Evolutionary conservation across 1,139 yeast genomes (phyloP), one percentile per base, ranked within the genome.

Genomic region (Pichia norvegensis): DNA sequence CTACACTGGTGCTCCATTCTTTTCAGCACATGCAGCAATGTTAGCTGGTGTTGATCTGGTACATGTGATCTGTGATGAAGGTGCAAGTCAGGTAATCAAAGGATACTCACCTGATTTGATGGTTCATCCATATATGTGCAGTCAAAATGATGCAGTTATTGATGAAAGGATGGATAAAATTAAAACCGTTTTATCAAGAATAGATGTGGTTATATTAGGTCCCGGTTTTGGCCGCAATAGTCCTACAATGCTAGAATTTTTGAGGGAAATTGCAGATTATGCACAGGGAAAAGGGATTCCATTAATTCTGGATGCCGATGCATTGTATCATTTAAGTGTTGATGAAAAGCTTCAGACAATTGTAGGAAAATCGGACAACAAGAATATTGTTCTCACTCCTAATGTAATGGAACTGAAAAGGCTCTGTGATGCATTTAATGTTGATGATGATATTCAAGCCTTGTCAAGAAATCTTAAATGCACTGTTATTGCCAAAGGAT

Each of bases 1-100:
- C 59, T 87, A 85, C 62, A 90, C 97, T 0, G 98, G 98, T 0
- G 98, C 98, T 0, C 98, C 98, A 2, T 92, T 72, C 66, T 92
- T 92, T 62, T 76, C 95, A 25, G 83, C 94, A 13, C 81, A 85
- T 60, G 85, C 96, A 1, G 78, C 95, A 1, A 85, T 95, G 2
- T 66, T 84, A 29, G 74, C 84, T 42, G 98, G 98, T 0, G 85
- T 92, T 38, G 98, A 92, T 60, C 70, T 92, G 68, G 78, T 92
- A 31, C 97, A 92, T 65, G 74, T 92, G 7, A 72, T 92, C 10
- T 90, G 97, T 66, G 95, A 87, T 55, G 66, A 69, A 46, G 67
- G 67, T 36, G 97, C 97, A 0, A 94, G 86, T 1, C 67, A 81
- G 0, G 81, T 86, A 11, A 88, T 92, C 59, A 92, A 92, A 65